A percentile compares a stretch with the other conserved stretches of the same genome.
Evolutionary conservation across 306 rosid species (phyloP).

Genomic region (Vigna unguiculata): DNA sequence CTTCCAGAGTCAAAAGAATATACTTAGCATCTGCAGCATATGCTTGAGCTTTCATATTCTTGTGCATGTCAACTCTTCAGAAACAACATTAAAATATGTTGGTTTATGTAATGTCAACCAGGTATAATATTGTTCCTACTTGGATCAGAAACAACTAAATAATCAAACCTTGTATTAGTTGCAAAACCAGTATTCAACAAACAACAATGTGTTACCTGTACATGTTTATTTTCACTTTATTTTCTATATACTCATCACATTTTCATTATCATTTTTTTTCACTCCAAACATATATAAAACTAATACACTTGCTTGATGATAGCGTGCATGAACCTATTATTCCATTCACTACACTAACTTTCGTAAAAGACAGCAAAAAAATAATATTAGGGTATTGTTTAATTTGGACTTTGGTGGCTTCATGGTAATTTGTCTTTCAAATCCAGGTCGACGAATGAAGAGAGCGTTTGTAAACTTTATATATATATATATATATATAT

Average conservation of each 20-base stretch:
- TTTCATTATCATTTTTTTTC: not conserved
- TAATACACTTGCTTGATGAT: not conserved
- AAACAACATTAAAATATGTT: not conserved
- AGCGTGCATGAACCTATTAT: not conserved
- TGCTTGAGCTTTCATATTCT: not conserved
- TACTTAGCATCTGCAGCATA: slow-evolving; percentile 6
- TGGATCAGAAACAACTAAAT: not conserved
- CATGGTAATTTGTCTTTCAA: too few relatives aligned
- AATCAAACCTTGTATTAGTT: not conserved
- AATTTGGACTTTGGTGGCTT: too few relatives aligned
- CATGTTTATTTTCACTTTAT: not conserved
- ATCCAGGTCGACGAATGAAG: too few relatives aligned
- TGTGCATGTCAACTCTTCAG: slow-evolving; percentile 14
- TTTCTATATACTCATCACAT: not conserved
- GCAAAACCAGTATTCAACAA: not conserved
- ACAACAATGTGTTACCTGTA: not conserved
- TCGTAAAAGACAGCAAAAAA: too few relatives aligned
- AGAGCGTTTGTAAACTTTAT: too few relatives aligned
- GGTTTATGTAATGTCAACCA: not conserved
- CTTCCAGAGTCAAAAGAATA: not conserved
- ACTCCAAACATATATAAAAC: not conserved
- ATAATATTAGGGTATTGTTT: too few relatives aligned
- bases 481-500: too few relatives aligned
- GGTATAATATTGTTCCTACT: not conserved
- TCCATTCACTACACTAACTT: not conserved